Evolutionary conservation across 345 rosid genomes (phyloP), one percentile per base, ranked within the genome.

Genomic region (Acer negundo): DNA sequence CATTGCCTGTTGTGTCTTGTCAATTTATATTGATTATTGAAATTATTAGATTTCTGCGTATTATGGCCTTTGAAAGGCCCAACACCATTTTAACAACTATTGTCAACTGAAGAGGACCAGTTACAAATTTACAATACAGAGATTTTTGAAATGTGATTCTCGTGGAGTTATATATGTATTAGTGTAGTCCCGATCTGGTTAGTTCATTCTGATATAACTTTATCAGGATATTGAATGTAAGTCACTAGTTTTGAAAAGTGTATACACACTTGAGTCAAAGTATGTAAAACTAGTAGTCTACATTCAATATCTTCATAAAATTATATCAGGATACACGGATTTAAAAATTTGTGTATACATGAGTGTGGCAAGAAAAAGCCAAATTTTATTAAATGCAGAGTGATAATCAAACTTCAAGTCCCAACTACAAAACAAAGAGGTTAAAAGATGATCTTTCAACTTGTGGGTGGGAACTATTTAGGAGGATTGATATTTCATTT

Each of bases 381-480:
- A 22, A 2, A 23, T 22, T 68, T 19, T 15, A 13, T 70, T 28
- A 16, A 13, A 24, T 24, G 73, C 62, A 47, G 62, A 16, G 42
- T 26, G 26, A 53, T 51, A 26, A 71, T 28, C 16, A 4, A 71
- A 23, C 12, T 15, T 47, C 6, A 4, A 35, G 6, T 35, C 38
- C 38, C 66, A 62, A 12, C 66, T 24, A 62, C 66, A 12, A 62
- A 62, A 62, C 66, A 69, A 69, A 31, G 28, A 56, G 22, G 35
- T 9, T 7, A 28, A 16, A 55, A 15, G 4, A 28, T 35, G 0
- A 5, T 35, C 38, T 35, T 38, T 56, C 6, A 20, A 31, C 4
- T 13, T 15, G 73, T 28, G 62, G 62, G 1, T 11, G 24, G 5
- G 70, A 10, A 13, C 22, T 44, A 15, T 63, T 26, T 63, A 63